Evolutionary conservation across 768 basidiomycete species (phyloP), one percentile per base, ranked within the genome.

Genomic region (Leucosporidium scottii): DNA sequence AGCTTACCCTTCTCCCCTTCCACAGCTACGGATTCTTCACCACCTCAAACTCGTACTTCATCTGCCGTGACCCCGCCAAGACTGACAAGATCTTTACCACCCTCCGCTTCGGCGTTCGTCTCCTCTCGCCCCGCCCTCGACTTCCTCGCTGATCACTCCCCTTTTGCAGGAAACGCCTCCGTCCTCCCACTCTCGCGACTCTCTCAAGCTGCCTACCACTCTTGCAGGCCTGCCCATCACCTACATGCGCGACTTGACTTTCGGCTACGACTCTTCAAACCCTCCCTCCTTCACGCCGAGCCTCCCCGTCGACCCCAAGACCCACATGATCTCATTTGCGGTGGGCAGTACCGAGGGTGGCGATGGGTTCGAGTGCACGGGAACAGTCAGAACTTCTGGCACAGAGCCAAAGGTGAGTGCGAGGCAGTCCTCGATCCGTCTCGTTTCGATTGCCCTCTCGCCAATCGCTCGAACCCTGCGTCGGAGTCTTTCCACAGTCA

Each of bases 291-390:
- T 25, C 87, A 87, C 25, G 77, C 90, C 25, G 86, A 85, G 0
- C 86, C 63, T 74, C 0, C 62, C 68, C 13, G 28, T 68, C n/a
- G 74, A 75, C 47, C 59, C 44, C 17, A 51, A 44, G 1, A 63
- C 90, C 9, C 86, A 93, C 71, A 92, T 93, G 91, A 85, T 93
- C 51, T 87, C 88, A 71, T 87, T 93, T 76, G 80, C 85, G 61
- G 87, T 75, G 3, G 72, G 63, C 1, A 65, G 85, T 4, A 79
- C 81, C 56, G 64, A 69, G 76, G 54, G 73, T 59, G 13, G 78
- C 79, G 34, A 82, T 78, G 7, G 81, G 80, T 28, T 83, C 78
- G 68, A 48, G 28, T 81, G 91, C 53, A 83, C 84, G 1, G 79
- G 92, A 60, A 93, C 91, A 1, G 82, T 84, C 47, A 87, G 91